phyloP scores from a whole-genome alignment of 768 basidiomycete species.

The Serendipita vermifera region DNA sequence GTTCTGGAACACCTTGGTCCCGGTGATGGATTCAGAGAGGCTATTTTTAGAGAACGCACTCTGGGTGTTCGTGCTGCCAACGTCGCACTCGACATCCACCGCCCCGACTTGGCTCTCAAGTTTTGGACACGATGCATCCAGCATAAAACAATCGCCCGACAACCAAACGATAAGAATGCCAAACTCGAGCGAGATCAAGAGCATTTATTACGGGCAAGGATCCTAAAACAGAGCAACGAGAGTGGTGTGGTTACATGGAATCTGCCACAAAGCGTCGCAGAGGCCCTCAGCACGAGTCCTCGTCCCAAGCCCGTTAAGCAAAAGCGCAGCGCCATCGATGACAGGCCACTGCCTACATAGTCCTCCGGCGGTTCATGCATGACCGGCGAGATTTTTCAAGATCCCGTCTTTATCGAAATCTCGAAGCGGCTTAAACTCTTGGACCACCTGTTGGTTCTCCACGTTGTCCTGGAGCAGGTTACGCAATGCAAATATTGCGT shows the following conservation, averaged over 20 bases:
- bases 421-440: slow-evolving; percentile 44
- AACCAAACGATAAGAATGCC: background rate
- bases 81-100: background rate
- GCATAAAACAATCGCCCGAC: background rate
- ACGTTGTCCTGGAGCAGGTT: slow-evolving; percentile 64
- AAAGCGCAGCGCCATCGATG: background rate
- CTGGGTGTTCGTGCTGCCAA: background rate
- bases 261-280: background rate
- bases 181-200: background rate
- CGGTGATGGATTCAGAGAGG: background rate
- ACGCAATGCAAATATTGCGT: slow-evolving; percentile 73
- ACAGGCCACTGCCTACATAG: background rate
- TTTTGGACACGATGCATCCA: slow-evolving; percentile 1
- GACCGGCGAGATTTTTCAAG: background rate
- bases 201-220: background rate
- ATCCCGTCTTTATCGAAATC: slow-evolving; percentile 6
- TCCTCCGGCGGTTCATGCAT: background rate
- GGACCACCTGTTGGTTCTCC: slow-evolving; percentile 70
- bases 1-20: background rate
- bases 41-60: background rate
- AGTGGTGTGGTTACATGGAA: background rate
- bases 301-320: background rate
- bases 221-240: background rate
- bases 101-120: background rate
- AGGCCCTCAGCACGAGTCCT: background rate